Evolutionary conservation across 2,329 filamentous ascomycete species (phyloP), one percentile per base, ranked within the genome.

Genomic region (Colletotrichum tabaci): DNA sequence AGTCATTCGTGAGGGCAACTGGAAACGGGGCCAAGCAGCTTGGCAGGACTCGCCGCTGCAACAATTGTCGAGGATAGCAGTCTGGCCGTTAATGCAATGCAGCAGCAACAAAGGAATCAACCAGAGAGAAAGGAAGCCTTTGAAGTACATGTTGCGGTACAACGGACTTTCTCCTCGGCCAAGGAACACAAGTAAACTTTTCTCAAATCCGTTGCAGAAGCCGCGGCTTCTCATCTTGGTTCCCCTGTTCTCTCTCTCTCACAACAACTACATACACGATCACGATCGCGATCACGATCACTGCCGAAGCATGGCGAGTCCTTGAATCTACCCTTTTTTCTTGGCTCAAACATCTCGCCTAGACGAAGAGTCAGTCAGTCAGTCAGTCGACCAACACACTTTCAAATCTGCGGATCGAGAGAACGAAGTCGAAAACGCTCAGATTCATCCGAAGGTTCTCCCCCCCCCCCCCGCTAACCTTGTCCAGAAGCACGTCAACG

Each of bases 211-310:
- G 65, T 63, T 26, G 23, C 42, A 68, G 23, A 52, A 71, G 46
- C 26, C 68, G 26, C 58, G 44, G 44, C 56, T 67, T 57, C 56
- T 71, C 56, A 21, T 26, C 64, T 71, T 71, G 46, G 68, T 52
- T 61, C 15, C 30, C 30, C 44, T 18, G 18, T 40, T 35, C 12
- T 35, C 44, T 9, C 47, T 13, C n/a, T 18, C n/a, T 40, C 56
- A 3, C 26, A 26, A 26, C 26, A 26, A 65, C 46, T 38, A 26
- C 15, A 42, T 49, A 6, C 44, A 12, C 13, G 52, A 9, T 61
- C 44, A n/a, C 23, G 35, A 55, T 18, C 40, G 38, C 44, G 16
- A 42, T 47, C 53, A n/a, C 49, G n/a, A 18, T 35, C 61, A 35
- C 26, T 26, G 5, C 47, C 30, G n/a, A 38, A 49, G 15, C 44